Conservation (phyloP, 495 filamentous ascomycete species). For the Endocarpon pusillum region DNA sequence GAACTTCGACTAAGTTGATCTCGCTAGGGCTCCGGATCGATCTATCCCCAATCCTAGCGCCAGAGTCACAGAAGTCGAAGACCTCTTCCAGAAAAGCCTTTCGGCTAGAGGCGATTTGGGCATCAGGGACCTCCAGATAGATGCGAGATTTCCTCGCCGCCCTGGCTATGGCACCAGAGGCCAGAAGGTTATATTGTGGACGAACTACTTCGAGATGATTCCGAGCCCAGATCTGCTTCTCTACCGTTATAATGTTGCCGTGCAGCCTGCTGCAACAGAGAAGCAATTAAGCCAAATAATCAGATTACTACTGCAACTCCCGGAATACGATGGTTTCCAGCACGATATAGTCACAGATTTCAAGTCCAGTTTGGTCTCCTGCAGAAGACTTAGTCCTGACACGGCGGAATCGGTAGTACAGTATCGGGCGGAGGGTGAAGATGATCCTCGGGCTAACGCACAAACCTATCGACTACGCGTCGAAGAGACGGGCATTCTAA, state of each 20-base stretch:
- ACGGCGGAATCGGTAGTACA: neutral
- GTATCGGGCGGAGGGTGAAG: conserved; percentile 23
- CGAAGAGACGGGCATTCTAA: conserved; percentile 24
- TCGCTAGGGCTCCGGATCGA: no score
- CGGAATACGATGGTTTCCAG: conserved; percentile 2
- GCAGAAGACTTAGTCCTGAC: neutral
- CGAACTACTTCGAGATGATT: conserved; percentile 27
- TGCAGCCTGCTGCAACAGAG: neutral
- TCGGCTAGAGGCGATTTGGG: no score
- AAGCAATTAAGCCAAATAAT: conserved; percentile 6
- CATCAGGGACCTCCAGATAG: no score
- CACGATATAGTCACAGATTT: conserved; percentile 8
- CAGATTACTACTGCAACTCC: conserved; percentile 16
- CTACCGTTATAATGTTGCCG: neutral
- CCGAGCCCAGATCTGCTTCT: conserved; percentile 4
- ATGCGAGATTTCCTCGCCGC: conserved; percentile 21
- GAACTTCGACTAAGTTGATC: no score
- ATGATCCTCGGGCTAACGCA: conserved; percentile 19
- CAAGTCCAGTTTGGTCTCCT: neutral
- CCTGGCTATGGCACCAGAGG: conserved; percentile 29
- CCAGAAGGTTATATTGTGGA: conserved; percentile 16
- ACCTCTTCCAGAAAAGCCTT: no score
- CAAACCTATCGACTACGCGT: conserved; percentile 26
- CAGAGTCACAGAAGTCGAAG: no score
- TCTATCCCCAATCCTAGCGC: no score